Base-by-base conservation (phyloP, 1,284 basidiomycete species). In the Rhodotorula sp. region DNA sequence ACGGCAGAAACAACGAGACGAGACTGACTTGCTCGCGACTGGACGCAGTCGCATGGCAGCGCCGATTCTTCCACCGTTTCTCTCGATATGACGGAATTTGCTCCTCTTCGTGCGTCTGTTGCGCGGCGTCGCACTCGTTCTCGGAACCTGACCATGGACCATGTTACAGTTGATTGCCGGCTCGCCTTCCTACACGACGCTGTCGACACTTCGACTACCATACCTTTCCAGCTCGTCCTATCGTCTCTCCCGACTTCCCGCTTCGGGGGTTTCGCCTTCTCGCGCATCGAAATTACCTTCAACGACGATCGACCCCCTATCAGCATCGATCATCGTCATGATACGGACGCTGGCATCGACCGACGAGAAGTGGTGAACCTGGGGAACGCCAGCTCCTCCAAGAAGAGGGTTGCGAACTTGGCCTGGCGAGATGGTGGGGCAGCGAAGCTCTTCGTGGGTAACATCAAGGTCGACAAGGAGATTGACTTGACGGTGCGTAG, bases 161-260 rank as follows among this genome's bases (percentile, higher is more conserved):
- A 51, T 19, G 58, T 59, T 22, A 47, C 72, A 92, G 91, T 92
- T 69, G 82, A 87, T 51, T 84, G 86, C 0, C 83, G 82, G 29
- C 81, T 87, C 1, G 83, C 87, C 0, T 94, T 94, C 79, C 92
- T 90, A 88, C 79, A 83, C 15, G 73, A 84, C 0, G 84, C 87
- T 68, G 84, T 87, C 30, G 82, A 84, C 53, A 84, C 92, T 7
- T 84, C 84, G n/a, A 84, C 87, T 62, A 76, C 81, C 11, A 85
- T 85, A 0, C 84, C 89, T 0, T 94, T 91, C 80, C 92, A 94
- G 77, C 74, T 94, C 7, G 82, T 83, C 19, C 78, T 92, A 27
- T 81, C 83, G 10, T 84, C 87, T 0, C 84, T 86, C 0, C 71
- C 77, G 0, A 72, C 80, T 27, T 79, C 84, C 7, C 78, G 82